phyloP scores from a whole-genome alignment of 345 rosid species.

The Syzygium aqueum region DNA sequence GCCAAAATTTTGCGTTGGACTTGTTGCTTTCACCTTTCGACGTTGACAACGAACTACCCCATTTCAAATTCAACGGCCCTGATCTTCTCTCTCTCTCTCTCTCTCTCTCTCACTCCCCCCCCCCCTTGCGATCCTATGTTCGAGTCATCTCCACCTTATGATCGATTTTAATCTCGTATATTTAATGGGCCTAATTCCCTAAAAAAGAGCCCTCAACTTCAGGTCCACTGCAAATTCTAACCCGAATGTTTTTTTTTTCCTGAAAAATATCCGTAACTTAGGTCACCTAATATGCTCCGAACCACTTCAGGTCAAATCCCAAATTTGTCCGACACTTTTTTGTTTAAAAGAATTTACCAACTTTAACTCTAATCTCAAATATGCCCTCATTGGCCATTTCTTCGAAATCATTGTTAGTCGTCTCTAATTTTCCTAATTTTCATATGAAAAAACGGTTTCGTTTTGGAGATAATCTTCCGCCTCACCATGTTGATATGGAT shows the following conservation, averaged over 20 bases:
- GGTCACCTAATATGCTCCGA: not conserved
- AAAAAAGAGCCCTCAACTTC: not conserved
- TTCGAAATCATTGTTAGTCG: no score
- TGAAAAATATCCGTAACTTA: not conserved
- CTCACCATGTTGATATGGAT: no score
- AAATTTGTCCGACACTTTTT: no score
- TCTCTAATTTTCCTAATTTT: no score
- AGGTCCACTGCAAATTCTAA: not conserved
- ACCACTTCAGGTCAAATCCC: no score
- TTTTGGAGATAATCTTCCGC: no score
- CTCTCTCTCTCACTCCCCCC: no score
- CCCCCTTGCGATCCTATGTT: not conserved
- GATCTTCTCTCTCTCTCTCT: slow-evolving; percentile 14
- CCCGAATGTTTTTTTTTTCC: no score
- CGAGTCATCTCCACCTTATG: not conserved
- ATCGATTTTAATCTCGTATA: not conserved
- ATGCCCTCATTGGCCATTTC: not conserved
- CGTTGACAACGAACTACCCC: not conserved
- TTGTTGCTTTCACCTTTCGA: slow-evolving; percentile 10
- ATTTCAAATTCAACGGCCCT: slow-evolving; percentile 25
- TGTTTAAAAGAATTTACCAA: no score
- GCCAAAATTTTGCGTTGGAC: slow-evolving; percentile 23
- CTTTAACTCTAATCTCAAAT: not conserved
- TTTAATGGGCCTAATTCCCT: not conserved
- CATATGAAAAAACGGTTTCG: no score